Percentiles rank a stretch among this genome's conserved stretches.
These are phyloP conservation scores for Aspergillus sp. DNA, from an alignment of 2,329 filamentous ascomycete genomes.

Conservation along the genomic window DNA sequence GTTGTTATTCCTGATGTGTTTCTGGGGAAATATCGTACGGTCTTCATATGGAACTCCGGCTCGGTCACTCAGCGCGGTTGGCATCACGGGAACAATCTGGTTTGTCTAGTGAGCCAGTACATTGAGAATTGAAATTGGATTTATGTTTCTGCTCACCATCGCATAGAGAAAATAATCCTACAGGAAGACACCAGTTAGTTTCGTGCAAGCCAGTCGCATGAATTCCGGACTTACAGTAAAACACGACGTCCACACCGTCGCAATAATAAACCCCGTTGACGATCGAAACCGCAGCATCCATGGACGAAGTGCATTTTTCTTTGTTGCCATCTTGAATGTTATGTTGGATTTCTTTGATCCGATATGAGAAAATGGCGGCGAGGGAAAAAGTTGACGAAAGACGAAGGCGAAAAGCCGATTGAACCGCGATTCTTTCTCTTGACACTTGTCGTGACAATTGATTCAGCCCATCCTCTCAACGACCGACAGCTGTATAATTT, in stretches of 20 bases:
- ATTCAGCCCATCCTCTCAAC: too few species aligned
- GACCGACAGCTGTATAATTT: too few species aligned
- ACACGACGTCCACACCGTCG: constrained; percentile 43
- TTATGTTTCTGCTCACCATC: constrained; percentile 16
- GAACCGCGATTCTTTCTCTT: too few species aligned
- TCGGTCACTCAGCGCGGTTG: constrained; percentile 19
- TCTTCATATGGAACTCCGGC: constrained; percentile 18
- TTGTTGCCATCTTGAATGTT: background rate
- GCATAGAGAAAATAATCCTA: constrained; percentile 26
- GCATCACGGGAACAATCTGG: constrained; percentile 26
- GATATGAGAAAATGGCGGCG: background rate
- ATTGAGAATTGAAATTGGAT: background rate
- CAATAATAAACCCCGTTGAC: constrained; percentile 52
- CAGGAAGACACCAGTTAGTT: background rate
- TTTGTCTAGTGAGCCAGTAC: background rate
- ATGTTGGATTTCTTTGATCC: too few species aligned
- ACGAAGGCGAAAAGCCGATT: too few species aligned
- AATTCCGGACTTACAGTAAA: constrained; percentile 19
- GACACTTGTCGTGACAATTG: too few species aligned
- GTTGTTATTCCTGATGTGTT: background rate
- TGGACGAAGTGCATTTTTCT: constrained; percentile 9
- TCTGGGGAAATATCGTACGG: constrained; percentile 11
- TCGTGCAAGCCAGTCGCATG: background rate
- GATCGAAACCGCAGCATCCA: constrained; percentile 47
- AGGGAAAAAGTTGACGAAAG: background rate